Base-by-base conservation (phyloP, 768 basidiomycete species). In the Imleria badia region DNA sequence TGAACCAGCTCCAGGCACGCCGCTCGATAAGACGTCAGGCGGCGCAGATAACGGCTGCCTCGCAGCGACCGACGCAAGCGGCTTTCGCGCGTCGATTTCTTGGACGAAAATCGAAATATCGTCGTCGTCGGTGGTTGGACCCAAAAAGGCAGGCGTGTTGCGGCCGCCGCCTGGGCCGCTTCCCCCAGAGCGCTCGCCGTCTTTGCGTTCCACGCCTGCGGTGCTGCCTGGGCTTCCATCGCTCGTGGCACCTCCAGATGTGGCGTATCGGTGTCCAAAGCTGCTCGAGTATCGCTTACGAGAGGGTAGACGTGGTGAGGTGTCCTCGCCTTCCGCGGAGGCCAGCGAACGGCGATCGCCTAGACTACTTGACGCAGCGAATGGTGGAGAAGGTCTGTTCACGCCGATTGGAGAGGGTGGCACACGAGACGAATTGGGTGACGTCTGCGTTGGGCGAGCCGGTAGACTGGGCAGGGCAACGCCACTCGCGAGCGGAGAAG, bases 71-170 rank as follows among this genome's bases (percentile, higher is more conserved):
- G 53, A 64, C 34, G 62, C 60, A 9, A 91, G 73, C 4, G 89
- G 88, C 62, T 83, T 85, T 23, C 86, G 78, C 23, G 80, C 73
- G 60, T 89, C 89, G 46, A 89, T 89, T 44, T 90, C 86, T 63
- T 86, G 84, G 39, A 91, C 85, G 61, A 91, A 91, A 13, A 79
- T 75, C 6, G 88, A 89, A 29, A 91, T 83, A 47, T 90, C 89
- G 59, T 89, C 88, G 60, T 91, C 86, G 57, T 91, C 86, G 7
- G 81, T 80, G 42, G 74, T 72, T 2, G 73, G 70, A 48, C 76
- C 76, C 51, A 83, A 66, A 63, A 75, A 80, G 6, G 78, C 78
- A 9, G 81, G 66, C 3, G 51, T 45, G 19, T 38, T 34, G 29
- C 59, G 39, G 2, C 57, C 52, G 29, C 66, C 50, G 46, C 64